Evolutionary conservation across 768 basidiomycete species (phyloP).

Genomic region (Lentinula guzmanii): DNA sequence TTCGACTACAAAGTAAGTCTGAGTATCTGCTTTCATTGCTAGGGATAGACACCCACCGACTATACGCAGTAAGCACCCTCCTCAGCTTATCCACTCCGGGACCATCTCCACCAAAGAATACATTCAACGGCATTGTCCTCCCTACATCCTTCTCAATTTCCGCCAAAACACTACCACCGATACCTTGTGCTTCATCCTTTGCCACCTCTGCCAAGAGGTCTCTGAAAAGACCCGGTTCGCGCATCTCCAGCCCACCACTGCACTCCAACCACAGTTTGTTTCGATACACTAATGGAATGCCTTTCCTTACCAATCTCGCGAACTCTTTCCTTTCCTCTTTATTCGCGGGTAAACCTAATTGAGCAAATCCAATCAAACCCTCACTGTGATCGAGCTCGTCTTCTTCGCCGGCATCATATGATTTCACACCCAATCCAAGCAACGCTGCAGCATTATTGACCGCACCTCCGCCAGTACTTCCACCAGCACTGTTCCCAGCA

Average conservation of each 20-base stretch:
- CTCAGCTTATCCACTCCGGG: slow-evolving; percentile 90
- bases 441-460: slow-evolving; percentile 54
- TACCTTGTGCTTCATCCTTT: slow-evolving; percentile 20
- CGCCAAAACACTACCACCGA: slow-evolving; percentile 38
- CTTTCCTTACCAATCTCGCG: slow-evolving; percentile 70
- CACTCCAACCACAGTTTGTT: slow-evolving; percentile 91
- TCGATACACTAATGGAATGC: slow-evolving; percentile 86
- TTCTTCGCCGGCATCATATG: slow-evolving; percentile 38
- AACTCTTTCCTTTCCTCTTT: slow-evolving; percentile 79
- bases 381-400: slow-evolving; percentile 79
- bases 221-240: slow-evolving; percentile 84
- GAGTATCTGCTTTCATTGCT: background rate
- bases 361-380: slow-evolving; percentile 86
- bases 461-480: slow-evolving; percentile 5
- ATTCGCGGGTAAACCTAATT: slow-evolving; percentile 74
- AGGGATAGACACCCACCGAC: slow-evolving; percentile 54
- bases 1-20: slow-evolving; percentile 50
- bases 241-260: slow-evolving; percentile 87
- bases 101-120: slow-evolving; percentile 97
- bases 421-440: slow-evolving; percentile 52
- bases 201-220: slow-evolving; percentile 63
- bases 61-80: slow-evolving; percentile 86
- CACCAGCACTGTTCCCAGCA: background rate
- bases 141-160: slow-evolving; percentile 98
- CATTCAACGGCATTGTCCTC: slow-evolving; percentile 87